phyloP scores from a whole-genome alignment of 768 basidiomycete species.

The Phanerochaete carnosa region DNA sequence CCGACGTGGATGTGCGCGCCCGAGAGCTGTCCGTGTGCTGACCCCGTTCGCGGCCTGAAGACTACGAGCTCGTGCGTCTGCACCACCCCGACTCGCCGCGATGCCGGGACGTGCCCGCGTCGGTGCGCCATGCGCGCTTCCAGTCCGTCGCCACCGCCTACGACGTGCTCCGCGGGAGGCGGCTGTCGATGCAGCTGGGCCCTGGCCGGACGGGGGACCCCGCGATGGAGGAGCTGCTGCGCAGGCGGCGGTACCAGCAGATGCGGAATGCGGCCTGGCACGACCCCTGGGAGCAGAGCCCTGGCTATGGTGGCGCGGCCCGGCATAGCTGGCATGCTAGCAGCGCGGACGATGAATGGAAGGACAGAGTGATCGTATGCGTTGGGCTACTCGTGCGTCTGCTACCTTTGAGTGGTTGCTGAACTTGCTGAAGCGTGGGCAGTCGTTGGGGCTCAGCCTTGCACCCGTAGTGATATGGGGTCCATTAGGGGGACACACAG shows the following conservation, averaged over 20 bases:
- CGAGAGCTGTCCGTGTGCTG: background rate
- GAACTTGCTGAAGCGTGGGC: background rate
- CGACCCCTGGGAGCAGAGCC: slow-evolving; percentile 2
- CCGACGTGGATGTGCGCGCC: background rate
- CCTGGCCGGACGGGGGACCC: slow-evolving; percentile 30
- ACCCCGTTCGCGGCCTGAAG: slow-evolving; percentile 29
- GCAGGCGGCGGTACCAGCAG: slow-evolving; percentile 35
- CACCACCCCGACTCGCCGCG: slow-evolving; percentile 69
- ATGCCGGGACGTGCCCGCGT: slow-evolving; percentile 37
- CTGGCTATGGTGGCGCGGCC: background rate
- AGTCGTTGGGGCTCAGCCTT: slow-evolving; percentile 46
- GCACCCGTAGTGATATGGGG: slow-evolving; percentile 37
- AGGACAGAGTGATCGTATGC: slow-evolving; percentile 46
- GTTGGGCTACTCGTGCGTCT: slow-evolving; percentile 46
- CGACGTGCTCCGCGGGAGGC: slow-evolving; percentile 45
- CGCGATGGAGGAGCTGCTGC: slow-evolving; percentile 49
- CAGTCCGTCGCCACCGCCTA: slow-evolving; percentile 66
- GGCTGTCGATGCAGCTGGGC: background rate
- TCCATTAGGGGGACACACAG: slow-evolving; percentile 27
- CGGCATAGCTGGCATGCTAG: slow-evolving; percentile 22
- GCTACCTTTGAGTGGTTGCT: background rate
- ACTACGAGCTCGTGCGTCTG: slow-evolving; percentile 69
- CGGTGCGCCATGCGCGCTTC: slow-evolving; percentile 56
- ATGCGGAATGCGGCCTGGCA: slow-evolving; percentile 32
- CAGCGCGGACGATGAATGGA: slow-evolving; percentile 44